These are phyloP conservation scores for Irpex sp. DNA, from an alignment of 1,284 basidiomycete species.

Conservation along the genomic window DNA sequence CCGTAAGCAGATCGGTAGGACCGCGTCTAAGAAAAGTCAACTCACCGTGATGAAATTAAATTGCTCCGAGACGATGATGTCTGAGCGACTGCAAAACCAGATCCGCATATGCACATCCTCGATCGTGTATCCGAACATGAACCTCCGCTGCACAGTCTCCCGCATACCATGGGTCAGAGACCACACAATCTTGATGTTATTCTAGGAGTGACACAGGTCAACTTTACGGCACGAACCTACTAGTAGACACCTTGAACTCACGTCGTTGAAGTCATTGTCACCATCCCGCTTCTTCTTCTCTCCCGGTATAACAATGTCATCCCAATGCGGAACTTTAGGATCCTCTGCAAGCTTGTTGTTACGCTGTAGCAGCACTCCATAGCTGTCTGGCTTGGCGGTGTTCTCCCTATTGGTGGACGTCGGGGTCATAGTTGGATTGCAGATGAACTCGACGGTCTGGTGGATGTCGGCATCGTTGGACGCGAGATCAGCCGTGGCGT, in stretches of 20 bases:
- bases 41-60: background rate
- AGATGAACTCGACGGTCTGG: background rate
- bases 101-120: background rate
- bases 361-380: background rate
- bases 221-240: background rate
- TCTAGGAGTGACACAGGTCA: background rate
- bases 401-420: background rate
- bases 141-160: background rate
- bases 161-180: background rate
- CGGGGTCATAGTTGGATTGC: background rate
- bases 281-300: background rate
- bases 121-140: conserved; percentile 1
- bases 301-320: background rate
- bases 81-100: background rate
- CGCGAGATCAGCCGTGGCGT: background rate
- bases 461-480: background rate
- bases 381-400: background rate
- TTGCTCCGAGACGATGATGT: background rate
- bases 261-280: background rate
- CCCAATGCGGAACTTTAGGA: background rate
- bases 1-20: background rate
- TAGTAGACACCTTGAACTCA: background rate
- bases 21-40: background rate
- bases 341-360: background rate
- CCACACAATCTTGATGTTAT: background rate